Conservation (phyloP, 148 eudicot genomes). For the Cornus kousa region DNA sequence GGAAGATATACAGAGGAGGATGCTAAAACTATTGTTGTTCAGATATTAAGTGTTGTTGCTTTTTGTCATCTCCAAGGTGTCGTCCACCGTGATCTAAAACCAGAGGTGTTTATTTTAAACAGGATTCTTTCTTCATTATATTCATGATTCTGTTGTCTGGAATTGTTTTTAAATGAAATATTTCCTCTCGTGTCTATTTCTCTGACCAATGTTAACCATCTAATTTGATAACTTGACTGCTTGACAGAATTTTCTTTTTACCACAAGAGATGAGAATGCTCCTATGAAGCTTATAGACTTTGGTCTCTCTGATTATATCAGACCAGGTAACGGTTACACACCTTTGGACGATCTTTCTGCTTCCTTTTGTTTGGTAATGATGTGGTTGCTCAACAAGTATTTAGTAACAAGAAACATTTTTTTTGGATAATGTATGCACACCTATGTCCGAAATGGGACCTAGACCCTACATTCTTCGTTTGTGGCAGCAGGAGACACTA, state of each 20-base stretch:
- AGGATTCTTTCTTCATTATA: not conserved
- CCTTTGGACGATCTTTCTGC: not conserved
- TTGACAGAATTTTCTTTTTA: conserved; percentile 91
- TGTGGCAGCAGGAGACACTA: too few relatives aligned
- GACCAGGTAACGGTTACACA: conserved; percentile 65
- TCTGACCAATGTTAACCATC: conserved; percentile 5
- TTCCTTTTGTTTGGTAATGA: not conserved
- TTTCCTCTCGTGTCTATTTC: not conserved
- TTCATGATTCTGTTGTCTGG: not conserved
- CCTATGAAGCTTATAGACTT: conserved; percentile 87
- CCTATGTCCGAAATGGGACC: too few relatives aligned
- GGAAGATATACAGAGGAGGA: conserved; percentile 89
- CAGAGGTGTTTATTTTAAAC: conserved; percentile 56
- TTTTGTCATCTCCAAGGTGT: conserved; percentile 97
- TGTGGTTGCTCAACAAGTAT: too few relatives aligned
- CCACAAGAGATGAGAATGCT: conserved; percentile 76
- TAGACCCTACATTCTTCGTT: too few relatives aligned
- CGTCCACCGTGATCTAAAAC: conserved; percentile 96
- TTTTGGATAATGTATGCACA: too few relatives aligned
- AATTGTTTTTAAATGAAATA: not conserved
- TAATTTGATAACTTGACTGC: conserved; percentile 12
- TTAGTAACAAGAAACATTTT: too few relatives aligned
- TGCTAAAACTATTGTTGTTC: conserved; percentile 71
- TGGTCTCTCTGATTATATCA: conserved; percentile 86
- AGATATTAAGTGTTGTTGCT: conserved; percentile 77